Base-by-base conservation (phyloP, 2,329 filamentous ascomycete species). In the Metarhizium humberi region DNA sequence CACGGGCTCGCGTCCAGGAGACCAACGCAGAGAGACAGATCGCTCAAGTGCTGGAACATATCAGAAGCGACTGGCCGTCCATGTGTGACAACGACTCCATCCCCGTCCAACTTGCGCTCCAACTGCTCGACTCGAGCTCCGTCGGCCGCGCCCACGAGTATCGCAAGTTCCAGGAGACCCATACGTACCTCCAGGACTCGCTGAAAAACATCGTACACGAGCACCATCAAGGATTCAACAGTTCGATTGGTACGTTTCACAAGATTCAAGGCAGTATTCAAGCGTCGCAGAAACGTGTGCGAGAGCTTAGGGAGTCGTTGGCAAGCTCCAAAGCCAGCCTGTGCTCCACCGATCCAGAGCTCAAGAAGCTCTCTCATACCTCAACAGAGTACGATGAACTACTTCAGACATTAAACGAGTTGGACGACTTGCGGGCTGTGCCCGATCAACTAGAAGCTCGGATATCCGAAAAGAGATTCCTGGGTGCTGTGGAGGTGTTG, bases 201-300 rank as follows among this genome's bases (percentile, higher is more conserved):
- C 78, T 99, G 56, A 96, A 96, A 71, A 85, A 86, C 38, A 96
- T 99, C 63, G 94, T 99, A 30, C 96, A 99, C 70, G 92, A 99
- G 73, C 92, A 99, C 67, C 92, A 99, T 67, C 94, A 99, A 71
- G 95, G 94, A 50, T 99, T 99, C 79, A 99, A 97, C 73, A 96
- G 90, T 71, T 96, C 92, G 52, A 97, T 99, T 60, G 94, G 92
- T 70, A 97, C 92, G 20, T 99, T 97, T 67, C 95, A 99, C 76
- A 96, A 95, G 72, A 99, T 99, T 58, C 94, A 99, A 70, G 84
- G 86, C 53, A 96, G 90, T 71, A 94, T 99, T 61, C 88, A 92
- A 64, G 78, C 83, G 52, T 96, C 91, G 16, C 94, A 99, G 71
- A 85, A 85, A 64, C 85, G 90, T 57, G 90, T 99, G 54, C 84